These are phyloP conservation scores for Xerocomus cyaneibrunnescens DNA, from an alignment of 1,284 basidiomycete species.

Conservation along the genomic window DNA sequence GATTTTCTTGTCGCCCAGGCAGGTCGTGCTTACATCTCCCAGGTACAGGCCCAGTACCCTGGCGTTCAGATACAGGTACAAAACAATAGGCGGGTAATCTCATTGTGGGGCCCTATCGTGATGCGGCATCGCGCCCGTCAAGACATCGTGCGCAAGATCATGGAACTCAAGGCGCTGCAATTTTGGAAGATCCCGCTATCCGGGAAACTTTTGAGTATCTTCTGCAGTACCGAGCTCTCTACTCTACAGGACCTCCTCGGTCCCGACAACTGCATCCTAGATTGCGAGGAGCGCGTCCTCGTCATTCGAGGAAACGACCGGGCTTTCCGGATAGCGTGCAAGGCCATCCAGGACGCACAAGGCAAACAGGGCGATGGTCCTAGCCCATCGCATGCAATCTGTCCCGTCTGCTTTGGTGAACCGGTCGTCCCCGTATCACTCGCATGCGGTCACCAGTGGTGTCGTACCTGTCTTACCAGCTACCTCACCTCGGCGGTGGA, in stretches of 20 bases:
- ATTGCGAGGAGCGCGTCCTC: constrained; percentile 32
- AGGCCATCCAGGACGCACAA: constrained; percentile 39
- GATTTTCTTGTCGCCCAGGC: constrained; percentile 47
- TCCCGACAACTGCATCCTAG: constrained; percentile 40
- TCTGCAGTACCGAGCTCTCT: constrained; percentile 44
- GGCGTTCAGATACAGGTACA: constrained; percentile 47
- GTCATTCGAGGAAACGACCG: constrained; percentile 39
- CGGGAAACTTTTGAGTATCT: constrained; percentile 43
- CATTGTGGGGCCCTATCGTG: constrained; percentile 48
- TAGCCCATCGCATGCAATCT: constrained; percentile 19
- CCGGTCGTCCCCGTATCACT: constrained; percentile 51
- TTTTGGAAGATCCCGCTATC: constrained; percentile 46
- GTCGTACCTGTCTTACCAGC: constrained; percentile 53
- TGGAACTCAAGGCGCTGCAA: constrained; percentile 41
- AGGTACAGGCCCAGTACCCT: constrained; percentile 39
- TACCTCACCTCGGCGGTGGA: constrained; percentile 59
- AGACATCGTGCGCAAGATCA: constrained; percentile 47
- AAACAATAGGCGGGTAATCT: constrained; percentile 42
- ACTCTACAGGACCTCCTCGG: constrained; percentile 42
- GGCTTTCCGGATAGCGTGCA: constrained; percentile 37
- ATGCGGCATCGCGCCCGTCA: constrained; percentile 41
- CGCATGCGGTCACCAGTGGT: constrained; percentile 64
- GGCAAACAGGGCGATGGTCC: constrained; percentile 30
- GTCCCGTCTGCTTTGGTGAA: constrained; percentile 45
- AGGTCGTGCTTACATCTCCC: constrained; percentile 46